Evolutionary conservation across 306 rosid genomes (phyloP).

Genomic region (Abrus pulchellus): DNA sequence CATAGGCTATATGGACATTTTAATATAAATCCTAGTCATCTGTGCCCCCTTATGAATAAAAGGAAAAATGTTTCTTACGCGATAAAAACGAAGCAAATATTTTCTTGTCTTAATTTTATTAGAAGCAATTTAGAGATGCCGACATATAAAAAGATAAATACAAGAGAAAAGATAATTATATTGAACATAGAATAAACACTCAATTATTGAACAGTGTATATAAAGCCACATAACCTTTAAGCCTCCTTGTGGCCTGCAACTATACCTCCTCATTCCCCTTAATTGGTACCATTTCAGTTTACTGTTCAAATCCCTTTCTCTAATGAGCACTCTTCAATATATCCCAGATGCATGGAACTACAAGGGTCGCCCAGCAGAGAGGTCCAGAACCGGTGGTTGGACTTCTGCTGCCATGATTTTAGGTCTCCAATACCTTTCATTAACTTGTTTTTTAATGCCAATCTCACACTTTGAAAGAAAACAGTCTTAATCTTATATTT

Average conservation of each 20-base stretch:
- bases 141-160: background rate
- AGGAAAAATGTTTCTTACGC: background rate
- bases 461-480: too few relatives aligned
- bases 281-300: background rate
- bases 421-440: conserved; percentile 50
- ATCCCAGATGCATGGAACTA: conserved; percentile 90
- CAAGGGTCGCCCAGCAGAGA: conserved; percentile 71
- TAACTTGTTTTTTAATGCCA: too few relatives aligned
- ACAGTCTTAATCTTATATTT: too few relatives aligned
- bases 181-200: too few relatives aligned
- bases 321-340: conserved; percentile 56
- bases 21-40: background rate
- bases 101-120: background rate
- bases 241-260: conserved; percentile 5
- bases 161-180: background rate
- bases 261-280: background rate
- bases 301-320: background rate
- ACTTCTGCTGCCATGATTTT: conserved; percentile 83
- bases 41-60: background rate
- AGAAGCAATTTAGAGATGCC: background rate
- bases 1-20: conserved; percentile 11
- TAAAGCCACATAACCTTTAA: conserved; percentile 21
- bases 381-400: conserved; percentile 87
- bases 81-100: background rate
- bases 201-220: background rate